These are phyloP conservation scores for Mortierella hygrophila DNA, from an alignment of 192 early-diverging fungal species.

Conservation along the genomic window DNA sequence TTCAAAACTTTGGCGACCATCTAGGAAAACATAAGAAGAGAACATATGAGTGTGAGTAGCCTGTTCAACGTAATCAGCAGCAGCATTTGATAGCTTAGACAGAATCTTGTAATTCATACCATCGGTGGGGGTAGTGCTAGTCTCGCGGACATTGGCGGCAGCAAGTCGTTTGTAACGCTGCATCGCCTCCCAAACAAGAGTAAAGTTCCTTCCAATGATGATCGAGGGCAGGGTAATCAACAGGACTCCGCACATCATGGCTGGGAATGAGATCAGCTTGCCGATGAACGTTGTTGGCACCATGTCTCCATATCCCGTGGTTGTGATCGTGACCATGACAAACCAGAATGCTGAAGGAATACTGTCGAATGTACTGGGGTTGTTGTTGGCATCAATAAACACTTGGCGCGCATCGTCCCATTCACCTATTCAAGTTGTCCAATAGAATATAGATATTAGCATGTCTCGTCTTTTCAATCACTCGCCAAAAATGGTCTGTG, in stretches of 20 bases:
- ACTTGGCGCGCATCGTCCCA: slow-evolving; percentile 76
- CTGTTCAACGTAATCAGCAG: neutral
- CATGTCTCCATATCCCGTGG: slow-evolving; percentile 87
- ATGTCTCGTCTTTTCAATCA: neutral
- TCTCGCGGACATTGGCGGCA: slow-evolving; percentile 33
- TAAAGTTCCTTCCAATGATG: slow-evolving; percentile 87
- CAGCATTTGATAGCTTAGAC: neutral
- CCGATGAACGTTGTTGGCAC: slow-evolving; percentile 85
- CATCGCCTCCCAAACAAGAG: slow-evolving; percentile 86
- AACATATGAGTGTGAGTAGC: neutral
- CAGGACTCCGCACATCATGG: slow-evolving; percentile 86
- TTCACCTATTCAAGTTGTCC: slow-evolving; percentile 42
- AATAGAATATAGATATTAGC: neutral
- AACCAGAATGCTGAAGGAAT: slow-evolving; percentile 87
- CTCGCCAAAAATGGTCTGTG: neutral
- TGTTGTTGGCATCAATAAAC: slow-evolving; percentile 76
- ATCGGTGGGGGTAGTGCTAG: slow-evolving; percentile 6
- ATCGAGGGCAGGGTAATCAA: slow-evolving; percentile 88
- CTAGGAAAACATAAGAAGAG: neutral
- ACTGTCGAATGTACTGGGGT: slow-evolving; percentile 78
- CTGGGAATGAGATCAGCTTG: slow-evolving; percentile 83
- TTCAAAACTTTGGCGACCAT: slow-evolving; percentile 56
- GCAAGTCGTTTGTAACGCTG: slow-evolving; percentile 54
- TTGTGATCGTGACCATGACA: slow-evolving; percentile 83
- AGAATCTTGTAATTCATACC: slow-evolving; percentile 1